Evolutionary conservation across 2,329 filamentous ascomycete genomes (phyloP), one percentile per base, ranked within the genome.

Genomic region (Dothistroma septosporum): DNA sequence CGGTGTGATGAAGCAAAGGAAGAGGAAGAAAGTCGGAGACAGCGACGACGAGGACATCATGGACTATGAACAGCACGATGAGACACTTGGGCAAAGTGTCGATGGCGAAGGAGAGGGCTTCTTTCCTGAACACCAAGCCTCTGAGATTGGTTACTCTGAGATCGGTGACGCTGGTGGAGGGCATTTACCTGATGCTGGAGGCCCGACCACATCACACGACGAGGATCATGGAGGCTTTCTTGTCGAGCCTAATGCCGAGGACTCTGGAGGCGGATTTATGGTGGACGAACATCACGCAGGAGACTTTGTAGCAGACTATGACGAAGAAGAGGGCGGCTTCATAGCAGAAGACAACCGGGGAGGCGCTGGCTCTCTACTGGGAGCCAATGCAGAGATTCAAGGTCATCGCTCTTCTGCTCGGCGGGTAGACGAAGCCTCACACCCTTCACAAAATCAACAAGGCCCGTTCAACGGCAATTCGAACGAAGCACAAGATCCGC

Each of bases 141-240:
- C 74, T 44, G 73, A 73, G 24, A 73, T 75, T n/a, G 76, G 76
- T 61, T 75, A 59, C 33, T 21, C 56, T 8, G 58, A 73, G 24
- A 73, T 75, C n/a, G 76, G 76, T 61, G 75, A 59, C 33, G 28
- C 56, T 8, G 58, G 24, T 12, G 53, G 59, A 50, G 61, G 58
- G 2, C 58, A 58, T 19, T 19, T 61, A 32, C 28, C 55, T 37
- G 61, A 59, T 16, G 58, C 24, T 24, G 55, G 31, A 48, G 35
- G 21, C n/a, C 12, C 14, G n/a, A 44, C 14, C 14, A 44, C n/a
- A 9, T 44, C 4, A n/a, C 14, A 58, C 21, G 46, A 56, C 21
- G 52, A 41, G 4, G 21, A 54, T 28, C 24, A 6, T 37, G 55
- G 62, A 41, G 59, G 64, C 41, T 67, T 69, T 64, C 11, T 70